Evolutionary conservation across 495 filamentous ascomycete species (phyloP), one percentile per base, ranked within the genome.

Genomic region (Penicillium silybi): DNA sequence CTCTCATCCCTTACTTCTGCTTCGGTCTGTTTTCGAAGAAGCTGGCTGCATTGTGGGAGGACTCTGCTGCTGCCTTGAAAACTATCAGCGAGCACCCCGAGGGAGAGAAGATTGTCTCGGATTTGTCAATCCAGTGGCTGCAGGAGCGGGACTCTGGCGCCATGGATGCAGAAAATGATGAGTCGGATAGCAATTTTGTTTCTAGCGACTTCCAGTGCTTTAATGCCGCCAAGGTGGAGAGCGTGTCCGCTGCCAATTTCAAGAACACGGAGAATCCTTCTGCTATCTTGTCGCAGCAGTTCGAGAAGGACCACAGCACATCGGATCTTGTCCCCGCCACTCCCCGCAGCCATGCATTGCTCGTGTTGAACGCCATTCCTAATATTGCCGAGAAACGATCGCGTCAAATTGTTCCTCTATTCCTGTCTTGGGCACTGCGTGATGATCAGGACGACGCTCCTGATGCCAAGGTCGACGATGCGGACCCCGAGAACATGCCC

Each of bases 11-110:
- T 1, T 75, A 83, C 13, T 97, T 90, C 57, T 85, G 88, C 59
- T 97, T 97, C 63, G 92, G 92, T 38, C 80, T 97, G 57, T 80
- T 95, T 47, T 93, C 90, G 4, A 84, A 92, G 44, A 88, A 85
- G 54, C 73, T 96, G 48, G 75, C 90, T 5, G 88, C 87, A 15
- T 67, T 92, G 18, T 96, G 90, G 87, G 89, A 95, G 54, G 89
- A 95, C 55, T 83, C 87, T 15, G 80, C 85, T 27, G 78, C 81
- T 20, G 83, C 85, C 15, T 67, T 98, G 62, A 86, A 87, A 56
- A 77, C 85, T 22, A 85, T 97, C 43, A 82, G 85, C 17, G 82
- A 88, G 54, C 77, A 76, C 22, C 81, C 85, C 32, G 70, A 64
- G 37, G 89, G 89, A 4, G 89, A 96, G 59, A 85, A 85, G 27